phyloP scores from a whole-genome alignment of 2,329 filamentous ascomycete genomes.

The Colletotrichum viniferum region DNA sequence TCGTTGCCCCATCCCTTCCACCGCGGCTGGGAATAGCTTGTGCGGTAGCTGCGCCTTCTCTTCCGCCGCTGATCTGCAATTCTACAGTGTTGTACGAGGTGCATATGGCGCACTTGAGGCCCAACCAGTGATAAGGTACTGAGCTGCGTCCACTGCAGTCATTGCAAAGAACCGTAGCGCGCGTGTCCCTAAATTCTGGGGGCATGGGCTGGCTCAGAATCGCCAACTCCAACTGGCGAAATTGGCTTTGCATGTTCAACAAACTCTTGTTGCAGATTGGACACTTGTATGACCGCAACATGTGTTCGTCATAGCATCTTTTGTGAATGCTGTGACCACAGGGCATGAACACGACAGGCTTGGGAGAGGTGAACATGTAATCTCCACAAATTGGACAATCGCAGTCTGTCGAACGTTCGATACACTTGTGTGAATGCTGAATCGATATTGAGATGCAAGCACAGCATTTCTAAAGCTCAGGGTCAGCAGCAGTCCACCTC shows the following conservation, averaged over 20 bases:
- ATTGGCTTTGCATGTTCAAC: conserved; percentile 97
- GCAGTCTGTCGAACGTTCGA: conserved; percentile 92
- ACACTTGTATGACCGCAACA: conserved; percentile 91
- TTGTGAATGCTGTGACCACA: conserved; percentile 97
- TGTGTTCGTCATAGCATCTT: conserved; percentile 85
- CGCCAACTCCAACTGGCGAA: conserved; percentile 86
- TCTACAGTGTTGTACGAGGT: conserved; percentile 73
- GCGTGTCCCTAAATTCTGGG: conserved; percentile 76
- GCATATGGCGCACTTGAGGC: conserved; percentile 82
- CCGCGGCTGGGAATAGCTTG: background rate
- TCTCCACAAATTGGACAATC: conserved; percentile 97
- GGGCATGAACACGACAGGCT: conserved; percentile 88
- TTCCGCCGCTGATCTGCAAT: conserved; percentile 60
- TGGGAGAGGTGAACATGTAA: conserved; percentile 92
- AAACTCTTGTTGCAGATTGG: conserved; percentile 96
- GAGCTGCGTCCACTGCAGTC: conserved; percentile 90
- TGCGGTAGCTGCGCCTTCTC: background rate
- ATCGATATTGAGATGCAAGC: conserved; percentile 93
- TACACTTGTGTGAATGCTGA: conserved; percentile 85
- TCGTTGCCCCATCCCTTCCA: background rate
- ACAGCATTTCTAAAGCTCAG: conserved; percentile 73
- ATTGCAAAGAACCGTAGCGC: conserved; percentile 88
- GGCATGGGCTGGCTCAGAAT: conserved; percentile 95
- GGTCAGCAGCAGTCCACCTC: background rate
- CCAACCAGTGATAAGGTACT: conserved; percentile 92